A percentile compares a stretch with the other conserved stretches of the same genome.
These are phyloP conservation scores for Viridothelium virens DNA, from an alignment of 495 filamentous ascomycete species.

Conservation along the genomic window DNA sequence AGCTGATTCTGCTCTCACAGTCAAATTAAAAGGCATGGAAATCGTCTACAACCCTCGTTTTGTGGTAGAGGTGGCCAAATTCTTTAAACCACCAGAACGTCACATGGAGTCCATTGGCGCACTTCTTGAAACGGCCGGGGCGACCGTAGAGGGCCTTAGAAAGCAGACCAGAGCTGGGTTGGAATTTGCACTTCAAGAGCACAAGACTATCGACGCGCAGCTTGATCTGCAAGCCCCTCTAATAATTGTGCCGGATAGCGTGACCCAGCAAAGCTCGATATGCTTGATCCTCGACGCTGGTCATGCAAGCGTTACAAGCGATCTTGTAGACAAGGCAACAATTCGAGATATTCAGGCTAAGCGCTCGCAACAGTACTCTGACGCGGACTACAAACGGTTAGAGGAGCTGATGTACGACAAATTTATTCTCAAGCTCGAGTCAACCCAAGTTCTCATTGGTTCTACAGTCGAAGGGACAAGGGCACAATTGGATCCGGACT, in stretches of 20 bases:
- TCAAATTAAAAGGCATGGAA: constrained; percentile 90
- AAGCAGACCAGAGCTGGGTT: constrained; percentile 93
- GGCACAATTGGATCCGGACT: constrained; percentile 64
- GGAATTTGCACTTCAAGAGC: constrained; percentile 91
- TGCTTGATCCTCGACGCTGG: constrained; percentile 94
- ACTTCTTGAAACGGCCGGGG: constrained; percentile 86
- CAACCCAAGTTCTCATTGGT: constrained; percentile 90
- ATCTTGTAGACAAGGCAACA: constrained; percentile 82
- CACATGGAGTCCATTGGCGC: constrained; percentile 98
- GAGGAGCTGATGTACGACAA: constrained; percentile 94
- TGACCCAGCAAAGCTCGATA: constrained; percentile 66
- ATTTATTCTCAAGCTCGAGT: constrained; percentile 82
- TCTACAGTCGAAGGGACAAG: constrained; percentile 89
- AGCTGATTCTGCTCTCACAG: constrained; percentile 79
- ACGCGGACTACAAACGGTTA: constrained; percentile 77
- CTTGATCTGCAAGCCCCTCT: constrained; percentile 91
- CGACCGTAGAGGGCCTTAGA: constrained; percentile 85
- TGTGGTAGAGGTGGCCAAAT: constrained; percentile 77
- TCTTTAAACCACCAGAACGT: constrained; percentile 90
- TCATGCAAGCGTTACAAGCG: constrained; percentile 87
- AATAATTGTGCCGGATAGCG: constrained; percentile 91
- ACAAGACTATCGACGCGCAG: constrained; percentile 95
- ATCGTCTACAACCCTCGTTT: constrained; percentile 95
- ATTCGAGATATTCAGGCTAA: constrained; percentile 84
- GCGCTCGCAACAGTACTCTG: constrained; percentile 77